Conservation (phyloP, 2,329 filamentous ascomycete genomes). For the Fusarium annulatum region DNA sequence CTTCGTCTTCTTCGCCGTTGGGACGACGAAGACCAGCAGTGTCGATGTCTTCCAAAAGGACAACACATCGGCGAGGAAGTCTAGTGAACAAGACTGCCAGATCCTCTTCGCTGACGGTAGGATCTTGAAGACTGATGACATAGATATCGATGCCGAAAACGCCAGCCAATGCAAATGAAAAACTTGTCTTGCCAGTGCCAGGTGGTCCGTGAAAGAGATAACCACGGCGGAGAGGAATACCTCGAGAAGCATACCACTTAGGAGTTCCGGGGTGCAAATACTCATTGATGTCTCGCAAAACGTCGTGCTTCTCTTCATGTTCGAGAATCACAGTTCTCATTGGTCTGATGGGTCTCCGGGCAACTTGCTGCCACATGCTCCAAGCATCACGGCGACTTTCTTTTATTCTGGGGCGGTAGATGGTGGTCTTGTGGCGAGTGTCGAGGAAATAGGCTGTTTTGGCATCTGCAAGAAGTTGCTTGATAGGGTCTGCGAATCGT, state of each 20-base stretch:
- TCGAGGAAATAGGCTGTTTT: slow-evolving; percentile 64
- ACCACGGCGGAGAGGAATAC: slow-evolving; percentile 80
- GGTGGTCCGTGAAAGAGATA: slow-evolving; percentile 83
- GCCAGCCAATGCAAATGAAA: slow-evolving; percentile 73
- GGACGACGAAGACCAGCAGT: slow-evolving; percentile 68
- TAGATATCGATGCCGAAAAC: slow-evolving; percentile 75
- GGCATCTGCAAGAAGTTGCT: slow-evolving; percentile 63
- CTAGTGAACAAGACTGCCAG: slow-evolving; percentile 68
- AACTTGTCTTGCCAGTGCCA: slow-evolving; percentile 77
- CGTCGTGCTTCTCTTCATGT: slow-evolving; percentile 69
- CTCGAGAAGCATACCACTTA: slow-evolving; percentile 79
- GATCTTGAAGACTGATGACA: slow-evolving; percentile 67
- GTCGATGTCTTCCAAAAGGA: slow-evolving; percentile 77
- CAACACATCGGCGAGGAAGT: slow-evolving; percentile 71
- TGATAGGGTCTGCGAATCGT: slow-evolving; percentile 59
- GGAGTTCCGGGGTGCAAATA: slow-evolving; percentile 78
- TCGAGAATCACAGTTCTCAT: slow-evolving; percentile 83
- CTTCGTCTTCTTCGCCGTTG: slow-evolving; percentile 46
- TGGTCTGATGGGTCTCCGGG: slow-evolving; percentile 73
- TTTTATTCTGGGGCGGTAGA: slow-evolving; percentile 64
- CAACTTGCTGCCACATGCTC: slow-evolving; percentile 66
- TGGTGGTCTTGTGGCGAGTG: slow-evolving; percentile 66
- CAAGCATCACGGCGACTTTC: slow-evolving; percentile 57
- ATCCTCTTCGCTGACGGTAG: slow-evolving; percentile 70
- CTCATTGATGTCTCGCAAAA: slow-evolving; percentile 80